Percentiles rank a stretch among this genome's conserved stretches.
Conservation (phyloP, 768 basidiomycete genomes). For the Trametes cubensis region DNA sequence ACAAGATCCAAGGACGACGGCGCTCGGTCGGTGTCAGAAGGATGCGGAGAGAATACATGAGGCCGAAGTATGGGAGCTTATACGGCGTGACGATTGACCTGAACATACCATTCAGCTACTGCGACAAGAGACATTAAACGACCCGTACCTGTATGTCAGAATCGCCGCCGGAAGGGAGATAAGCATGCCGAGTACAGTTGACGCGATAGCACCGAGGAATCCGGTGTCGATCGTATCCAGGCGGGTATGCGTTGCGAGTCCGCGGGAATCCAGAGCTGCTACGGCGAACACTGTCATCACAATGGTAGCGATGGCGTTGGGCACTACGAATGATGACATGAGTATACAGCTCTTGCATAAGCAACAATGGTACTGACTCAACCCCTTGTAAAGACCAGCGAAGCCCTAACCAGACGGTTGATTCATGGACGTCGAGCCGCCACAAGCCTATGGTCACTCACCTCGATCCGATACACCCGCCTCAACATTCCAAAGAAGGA, state of each 20-base stretch:
- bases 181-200: slow-evolving; percentile 66
- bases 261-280: slow-evolving; percentile 57
- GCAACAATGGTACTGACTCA: slow-evolving; percentile 45
- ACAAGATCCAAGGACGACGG: slow-evolving; percentile 76
- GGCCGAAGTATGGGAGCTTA: slow-evolving; percentile 65
- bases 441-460: slow-evolving; percentile 31
- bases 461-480: slow-evolving; percentile 76
- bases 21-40: slow-evolving; percentile 83
- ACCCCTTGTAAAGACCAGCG: slow-evolving; percentile 79
- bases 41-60: slow-evolving; percentile 61
- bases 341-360: background rate
- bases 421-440: background rate
- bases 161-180: slow-evolving; percentile 70
- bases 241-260: slow-evolving; percentile 58
- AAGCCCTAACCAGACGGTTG: slow-evolving; percentile 49
- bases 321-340: slow-evolving; percentile 50
- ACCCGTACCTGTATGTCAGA: slow-evolving; percentile 70
- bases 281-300: slow-evolving; percentile 61
- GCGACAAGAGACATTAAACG: background rate
- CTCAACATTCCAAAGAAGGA: slow-evolving; percentile 75
- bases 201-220: slow-evolving; percentile 61
- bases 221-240: slow-evolving; percentile 65
- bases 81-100: slow-evolving; percentile 86
- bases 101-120: slow-evolving; percentile 7
- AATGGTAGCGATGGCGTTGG: slow-evolving; percentile 49